phyloP scores from a whole-genome alignment of 768 basidiomycete genomes.

The Mycena belliarum region DNA sequence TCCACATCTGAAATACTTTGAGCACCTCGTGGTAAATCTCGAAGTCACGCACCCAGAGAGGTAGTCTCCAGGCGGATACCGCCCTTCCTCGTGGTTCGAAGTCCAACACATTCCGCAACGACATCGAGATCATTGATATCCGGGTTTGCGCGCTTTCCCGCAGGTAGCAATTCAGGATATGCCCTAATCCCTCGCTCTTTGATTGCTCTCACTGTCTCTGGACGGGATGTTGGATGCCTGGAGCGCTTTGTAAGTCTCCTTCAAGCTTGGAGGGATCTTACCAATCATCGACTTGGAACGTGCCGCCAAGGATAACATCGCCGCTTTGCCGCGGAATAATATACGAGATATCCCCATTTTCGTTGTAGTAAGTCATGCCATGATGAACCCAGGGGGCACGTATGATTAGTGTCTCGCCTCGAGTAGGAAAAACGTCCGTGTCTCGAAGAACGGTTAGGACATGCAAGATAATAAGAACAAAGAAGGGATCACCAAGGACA shows the following conservation, averaged over 20 bases:
- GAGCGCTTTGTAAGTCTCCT: too few species aligned
- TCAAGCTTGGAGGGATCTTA: neutral
- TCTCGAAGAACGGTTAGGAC: slow-evolving; percentile 9
- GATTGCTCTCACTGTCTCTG: slow-evolving; percentile 14
- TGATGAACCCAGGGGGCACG: slow-evolving; percentile 42
- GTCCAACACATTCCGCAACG: slow-evolving; percentile 18
- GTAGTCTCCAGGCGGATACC: slow-evolving; percentile 8
- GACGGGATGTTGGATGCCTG: slow-evolving; percentile 16
- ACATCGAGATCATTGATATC: slow-evolving; percentile 16
- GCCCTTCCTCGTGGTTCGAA: slow-evolving; percentile 14
- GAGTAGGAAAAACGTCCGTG: slow-evolving; percentile 47
- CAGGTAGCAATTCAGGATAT: slow-evolving; percentile 14
- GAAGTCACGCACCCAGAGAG: neutral
- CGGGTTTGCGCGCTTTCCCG: slow-evolving; percentile 1
- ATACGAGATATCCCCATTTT: slow-evolving; percentile 10
- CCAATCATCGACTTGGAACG: slow-evolving; percentile 17
- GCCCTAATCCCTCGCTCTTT: slow-evolving; percentile 14
- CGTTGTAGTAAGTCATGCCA: neutral
- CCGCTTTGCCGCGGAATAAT: slow-evolving; percentile 21
- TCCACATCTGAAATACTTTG: slow-evolving; percentile 5
- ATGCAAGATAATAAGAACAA: neutral
- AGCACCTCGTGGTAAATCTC: neutral
- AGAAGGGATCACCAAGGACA: slow-evolving; percentile 48
- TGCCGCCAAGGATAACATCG: slow-evolving; percentile 19
- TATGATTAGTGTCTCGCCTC: slow-evolving; percentile 62